Base-by-base conservation (phyloP, 225 moss, liverwort and hornwort genomes). In the Sphagnum contortum region DNA sequence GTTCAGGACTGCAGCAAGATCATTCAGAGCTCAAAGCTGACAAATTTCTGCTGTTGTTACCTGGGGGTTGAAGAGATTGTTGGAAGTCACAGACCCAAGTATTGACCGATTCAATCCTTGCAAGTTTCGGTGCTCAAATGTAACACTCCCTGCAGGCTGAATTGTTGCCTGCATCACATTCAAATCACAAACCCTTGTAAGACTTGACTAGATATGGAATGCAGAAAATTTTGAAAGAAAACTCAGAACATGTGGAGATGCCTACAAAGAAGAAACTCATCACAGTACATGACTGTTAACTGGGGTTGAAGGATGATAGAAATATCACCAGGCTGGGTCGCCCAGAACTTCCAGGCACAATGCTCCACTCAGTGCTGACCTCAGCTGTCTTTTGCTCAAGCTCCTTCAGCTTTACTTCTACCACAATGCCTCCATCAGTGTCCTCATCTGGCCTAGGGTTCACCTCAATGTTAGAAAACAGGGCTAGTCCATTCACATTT, bases 291-390 rank as follows among this genome's bases (percentile, higher is more conserved):
- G 29, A 29, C 29, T 29, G 29, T 29, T 29, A 29, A 29, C 29
- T 29, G 29, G 29, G 29, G 1, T 29, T 29, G 29, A 29, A 29
- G 29, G 29, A 29, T 29, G 29, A 29, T 29, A 29, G 29, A 29
- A 29, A 29, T 29, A 29, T 29, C 71, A 82, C 82, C 84, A 95
- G 69, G 48, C 80, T 88, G 48, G 95, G 92, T 13, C 86, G 81
- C 13, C 95, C 89, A 49, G 72, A 73, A 47, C 69, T 85, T 29
- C 89, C 86, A 51, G 89, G 95, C 47, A 90, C 95, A 68, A 95
- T 89, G 60, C 95, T 95, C 92, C 95, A 95, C 70, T 95, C 92
- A 6, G 88, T 89, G 12, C 95, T 95, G 14, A 95, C 92, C 73
- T 95, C 95, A 8, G 95, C 92, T 5, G 89, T 95, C 77, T 86